Base-by-base conservation (phyloP, 2,329 filamentous ascomycete species). In the Fusarium aywerte region DNA sequence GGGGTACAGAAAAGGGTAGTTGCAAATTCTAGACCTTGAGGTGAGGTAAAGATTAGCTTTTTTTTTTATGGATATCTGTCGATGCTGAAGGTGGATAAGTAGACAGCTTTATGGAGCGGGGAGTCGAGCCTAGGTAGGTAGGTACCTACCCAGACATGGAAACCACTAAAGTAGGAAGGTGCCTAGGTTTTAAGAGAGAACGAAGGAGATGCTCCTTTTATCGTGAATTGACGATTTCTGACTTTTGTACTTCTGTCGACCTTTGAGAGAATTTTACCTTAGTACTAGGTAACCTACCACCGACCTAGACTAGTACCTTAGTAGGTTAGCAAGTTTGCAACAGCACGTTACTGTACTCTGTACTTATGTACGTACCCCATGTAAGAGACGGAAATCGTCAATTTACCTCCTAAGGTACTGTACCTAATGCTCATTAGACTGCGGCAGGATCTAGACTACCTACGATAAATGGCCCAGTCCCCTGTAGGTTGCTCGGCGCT, bases 381-480 rank as follows among this genome's bases (percentile, higher is more conserved):
- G n/a, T n/a, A n/a, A n/a, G n/a, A n/a, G n/a, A n/a, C n/a, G n/a
- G n/a, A n/a, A n/a, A n/a, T n/a, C n/a, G n/a, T n/a, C n/a, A n/a
- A n/a, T n/a, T n/a, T n/a, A 35, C 16, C 16, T 35, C 9, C 15
- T 21, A 18, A 29, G 13, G n/a, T 29, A 31, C 40, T 27, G 27
- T 18, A 35, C 29, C 29, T 54, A 38, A 33, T 18, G 38, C 27
- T 40, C 12, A 27, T 57, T 52, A 57, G 42, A 67, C 51, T 48
- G 23, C 33, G 27, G 42, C 27, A 47, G 44, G 38, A 49, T 59
- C 35, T 52, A 48, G 53, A n/a, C n/a, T n/a, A n/a, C n/a, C n/a
- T n/a, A n/a, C n/a, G n/a, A 64, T 64, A 64, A 61, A 58, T 61
- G 38, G 39, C 45, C 49, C 39, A 57, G 54, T 57, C 51, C 59